Base-by-base conservation (phyloP, 1,284 basidiomycete genomes). In the Ceraceosorus guamensis region DNA sequence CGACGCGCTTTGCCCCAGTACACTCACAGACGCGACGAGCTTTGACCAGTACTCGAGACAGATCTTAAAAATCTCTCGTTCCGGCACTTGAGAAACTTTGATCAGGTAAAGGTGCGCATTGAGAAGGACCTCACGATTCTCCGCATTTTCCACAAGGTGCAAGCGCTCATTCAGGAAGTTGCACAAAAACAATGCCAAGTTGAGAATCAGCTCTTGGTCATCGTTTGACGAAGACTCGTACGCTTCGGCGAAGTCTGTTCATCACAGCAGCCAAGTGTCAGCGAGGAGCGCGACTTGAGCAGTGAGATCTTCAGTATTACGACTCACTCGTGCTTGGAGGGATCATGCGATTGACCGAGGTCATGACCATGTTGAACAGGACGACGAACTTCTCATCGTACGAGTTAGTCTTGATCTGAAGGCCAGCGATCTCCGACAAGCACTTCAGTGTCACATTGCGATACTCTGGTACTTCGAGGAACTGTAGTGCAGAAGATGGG, bases 51-150 rank as follows among this genome's bases (percentile, higher is more conserved):
- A 99, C 77, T 98, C 95, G 70, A 98, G 80, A 71, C 92, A 97
- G 71, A 98, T 96, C 80, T 98, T 99, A 85, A 98, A 98, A 62
- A 99, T 87, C 78, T 99, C 95, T 53, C 93, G 85, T 77, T 99
- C 95, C 70, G 97, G 93, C 32, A 99, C 95, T 68, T 93, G 92
- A 0, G 90, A 93, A 48, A 99, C 87, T 79, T 98, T 98, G 77
- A 98, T 91, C 82, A 99, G 89, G 79, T 98, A 99, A 35, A 97
- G 81, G 79, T 99, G 95, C 0, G 93, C 71, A 55, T 75, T 74
- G 55, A 73, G 83, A 24, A 99, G 82, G 1, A 98, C 88, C 71
- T 96, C 92, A 53, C 89, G 88, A 76, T 93, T 90, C 54, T 85
- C 80, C 60, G 91, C 88, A 10, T 87, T 91, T 79, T 99, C 95